Base-by-base conservation (phyloP, 1,284 basidiomycete species). In the Cutaneotrichosporon dermatis region DNA sequence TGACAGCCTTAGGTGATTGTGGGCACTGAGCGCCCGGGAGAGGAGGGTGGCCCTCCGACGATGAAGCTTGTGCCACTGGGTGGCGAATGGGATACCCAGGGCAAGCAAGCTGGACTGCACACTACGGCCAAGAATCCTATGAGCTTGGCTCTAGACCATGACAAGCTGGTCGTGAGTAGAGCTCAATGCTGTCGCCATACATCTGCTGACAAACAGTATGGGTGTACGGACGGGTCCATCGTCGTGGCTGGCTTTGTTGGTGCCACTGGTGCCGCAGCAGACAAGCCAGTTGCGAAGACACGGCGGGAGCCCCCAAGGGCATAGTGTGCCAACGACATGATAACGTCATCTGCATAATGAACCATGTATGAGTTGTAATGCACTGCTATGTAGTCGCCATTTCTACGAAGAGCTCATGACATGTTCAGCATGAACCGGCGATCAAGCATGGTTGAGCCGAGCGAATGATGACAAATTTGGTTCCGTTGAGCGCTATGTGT, bases 141-240 rank as follows among this genome's bases (percentile, higher is more conserved):
- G 71, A 69, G 68, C 50, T 44, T 76, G 16, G 72, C 65, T 0
- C 46, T 74, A 15, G 73, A 76, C 59, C 59, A 69, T 13, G 72
- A 75, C 45, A 71, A 70, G 58, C 48, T 76, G 15, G 68, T 71
- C 11, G 73, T 74, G 57, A 66, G 74, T 63, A 4, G 4, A 11
- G 5, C 33, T n/a, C 12, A 5, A 3, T 5, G 1, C 35, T 8
- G 11, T 4, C 11, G 10, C 11, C 5, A 2, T 5, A 8, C 9
- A 6, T 0, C 4, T 5, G 43, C 62, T 64, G 40, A 64, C 60
- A 59, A 25, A 4, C 59, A 74, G 72, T 73, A 72, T 56, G 72
- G 72, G 2, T 74, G 72, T 50, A 49, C 69, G 9, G 72, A 74
- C 48, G 72, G 72, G 0, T 69, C 66, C 6, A 64, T 74, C n/a